Conservation (phyloP, 2,329 filamentous ascomycete species). For the Xylariaceae sp. region DNA sequence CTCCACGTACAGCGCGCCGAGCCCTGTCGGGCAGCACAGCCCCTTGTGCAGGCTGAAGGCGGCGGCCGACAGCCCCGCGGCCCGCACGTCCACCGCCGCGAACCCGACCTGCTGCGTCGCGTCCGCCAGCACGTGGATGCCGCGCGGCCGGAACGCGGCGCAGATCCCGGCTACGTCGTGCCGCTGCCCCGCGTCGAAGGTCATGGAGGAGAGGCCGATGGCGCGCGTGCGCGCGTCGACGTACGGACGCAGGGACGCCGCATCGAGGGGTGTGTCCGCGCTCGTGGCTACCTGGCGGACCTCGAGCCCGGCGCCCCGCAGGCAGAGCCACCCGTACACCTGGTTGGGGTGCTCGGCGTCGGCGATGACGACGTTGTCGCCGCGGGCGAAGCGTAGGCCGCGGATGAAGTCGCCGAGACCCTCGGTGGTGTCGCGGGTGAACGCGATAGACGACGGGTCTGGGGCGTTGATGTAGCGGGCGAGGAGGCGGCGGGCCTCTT, state of each 20-base stretch:
- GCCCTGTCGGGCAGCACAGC: conserved; percentile 36
- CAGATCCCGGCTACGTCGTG: conserved; percentile 37
- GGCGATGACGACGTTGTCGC: conserved; percentile 39
- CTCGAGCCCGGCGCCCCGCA: conserved; percentile 33
- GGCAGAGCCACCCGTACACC: conserved; percentile 35
- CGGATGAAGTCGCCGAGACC: conserved; percentile 35
- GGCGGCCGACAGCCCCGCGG: conserved; percentile 33
- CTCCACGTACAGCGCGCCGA: conserved; percentile 37
- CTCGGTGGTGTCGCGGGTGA: conserved; percentile 40
- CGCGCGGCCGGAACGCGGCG: conserved; percentile 26
- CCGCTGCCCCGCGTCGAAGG: conserved; percentile 39
- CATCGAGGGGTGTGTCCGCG: conserved; percentile 15
- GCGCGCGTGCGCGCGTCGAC: conserved; percentile 36
- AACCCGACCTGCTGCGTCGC: conserved; percentile 41
- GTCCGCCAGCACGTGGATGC: conserved; percentile 38
- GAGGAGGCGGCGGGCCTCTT: conserved; percentile 28
- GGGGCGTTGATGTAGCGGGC: conserved; percentile 36
- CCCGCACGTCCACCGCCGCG: conserved; percentile 31
- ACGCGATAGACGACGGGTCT: conserved; percentile 27
- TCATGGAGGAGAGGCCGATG: conserved; percentile 38
- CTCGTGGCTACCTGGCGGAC: conserved; percentile 32
- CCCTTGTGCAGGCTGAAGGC: conserved; percentile 41
- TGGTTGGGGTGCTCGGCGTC: conserved; percentile 40
- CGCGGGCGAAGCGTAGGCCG: conserved; percentile 25
- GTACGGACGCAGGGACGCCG: conserved; percentile 33